phyloP scores from a whole-genome alignment of 495 filamentous ascomycete genomes.

The Talaromyces nanjingensis region DNA sequence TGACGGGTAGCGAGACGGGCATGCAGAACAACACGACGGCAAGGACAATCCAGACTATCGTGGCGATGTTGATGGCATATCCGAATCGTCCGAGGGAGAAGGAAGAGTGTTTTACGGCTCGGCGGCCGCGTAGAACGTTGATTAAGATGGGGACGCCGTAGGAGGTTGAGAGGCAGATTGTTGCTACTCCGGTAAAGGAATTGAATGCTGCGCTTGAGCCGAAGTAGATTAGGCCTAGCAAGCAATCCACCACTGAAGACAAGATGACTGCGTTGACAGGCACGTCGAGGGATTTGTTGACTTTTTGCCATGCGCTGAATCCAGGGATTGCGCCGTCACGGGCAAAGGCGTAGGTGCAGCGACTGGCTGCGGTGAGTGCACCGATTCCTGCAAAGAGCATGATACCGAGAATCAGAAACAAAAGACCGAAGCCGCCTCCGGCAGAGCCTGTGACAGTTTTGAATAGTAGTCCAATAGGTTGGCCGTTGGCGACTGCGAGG shows the following conservation, averaged over 20 bases:
- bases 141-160: slow-evolving; percentile 60
- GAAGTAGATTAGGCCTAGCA: slow-evolving; percentile 59
- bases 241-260: slow-evolving; percentile 44
- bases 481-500: slow-evolving; percentile 54
- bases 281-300: slow-evolving; percentile 49
- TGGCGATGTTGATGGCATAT: slow-evolving; percentile 43
- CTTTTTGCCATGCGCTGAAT: slow-evolving; percentile 54
- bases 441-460: slow-evolving; percentile 30
- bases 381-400: slow-evolving; percentile 64
- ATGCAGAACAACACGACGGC: slow-evolving; percentile 50
- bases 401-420: slow-evolving; percentile 67
- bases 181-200: slow-evolving; percentile 60
- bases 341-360: slow-evolving; percentile 73
- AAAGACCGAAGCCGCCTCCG: slow-evolving; percentile 61
- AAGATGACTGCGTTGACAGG: slow-evolving; percentile 52
- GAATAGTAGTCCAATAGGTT: slow-evolving; percentile 28
- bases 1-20: slow-evolving; percentile 45
- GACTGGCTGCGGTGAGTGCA: slow-evolving; percentile 65
- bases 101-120: slow-evolving; percentile 35
- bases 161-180: slow-evolving; percentile 54
- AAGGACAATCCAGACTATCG: slow-evolving; percentile 43
- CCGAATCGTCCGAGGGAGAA: slow-evolving; percentile 48
- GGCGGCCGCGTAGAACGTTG: slow-evolving; percentile 42
- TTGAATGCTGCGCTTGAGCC: slow-evolving; percentile 57
- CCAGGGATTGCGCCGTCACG: slow-evolving; percentile 60